Evolutionary conservation across 345 rosid genomes (phyloP).

Genomic region (Carallia brachiata): DNA sequence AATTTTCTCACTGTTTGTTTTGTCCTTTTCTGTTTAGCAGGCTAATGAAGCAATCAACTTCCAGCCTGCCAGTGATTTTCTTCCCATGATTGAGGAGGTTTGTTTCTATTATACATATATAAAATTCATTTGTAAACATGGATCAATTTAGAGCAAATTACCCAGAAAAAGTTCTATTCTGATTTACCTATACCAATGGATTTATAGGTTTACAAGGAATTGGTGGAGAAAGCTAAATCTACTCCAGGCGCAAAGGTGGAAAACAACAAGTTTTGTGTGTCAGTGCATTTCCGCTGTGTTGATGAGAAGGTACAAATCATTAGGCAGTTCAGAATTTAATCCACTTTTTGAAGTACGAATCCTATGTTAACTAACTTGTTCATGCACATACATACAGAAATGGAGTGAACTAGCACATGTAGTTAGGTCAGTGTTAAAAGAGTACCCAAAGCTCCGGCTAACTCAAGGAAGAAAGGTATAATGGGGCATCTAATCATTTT

Average conservation of each 20-base stretch:
- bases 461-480: conserved; percentile 81
- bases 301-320: conserved; percentile 52
- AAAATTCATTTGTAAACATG: neutral
- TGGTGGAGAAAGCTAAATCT: conserved; percentile 57
- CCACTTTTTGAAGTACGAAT: neutral
- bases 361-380: neutral
- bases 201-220: conserved; percentile 44
- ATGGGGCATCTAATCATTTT: conserved; percentile 10
- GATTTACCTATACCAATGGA: too few relatives aligned
- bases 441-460: conserved; percentile 58
- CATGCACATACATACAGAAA: conserved; percentile 43
- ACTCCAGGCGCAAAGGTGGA: conserved; percentile 71
- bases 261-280: conserved; percentile 71
- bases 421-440: conserved; percentile 59
- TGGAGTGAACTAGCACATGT: conserved; percentile 71
- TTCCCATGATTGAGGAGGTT: conserved; percentile 75
- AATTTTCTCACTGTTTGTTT: neutral
- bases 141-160: neutral
- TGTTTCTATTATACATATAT: conserved; percentile 2
- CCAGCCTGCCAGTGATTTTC: conserved; percentile 81
- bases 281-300: conserved; percentile 81
- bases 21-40: conserved; percentile 21
- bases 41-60: conserved; percentile 44
- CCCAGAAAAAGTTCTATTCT: neutral
- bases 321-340: neutral